Evolutionary conservation across 1,284 basidiomycete genomes (phyloP), one percentile per base, ranked within the genome.

Genomic region (Anthracocystis walkeri): DNA sequence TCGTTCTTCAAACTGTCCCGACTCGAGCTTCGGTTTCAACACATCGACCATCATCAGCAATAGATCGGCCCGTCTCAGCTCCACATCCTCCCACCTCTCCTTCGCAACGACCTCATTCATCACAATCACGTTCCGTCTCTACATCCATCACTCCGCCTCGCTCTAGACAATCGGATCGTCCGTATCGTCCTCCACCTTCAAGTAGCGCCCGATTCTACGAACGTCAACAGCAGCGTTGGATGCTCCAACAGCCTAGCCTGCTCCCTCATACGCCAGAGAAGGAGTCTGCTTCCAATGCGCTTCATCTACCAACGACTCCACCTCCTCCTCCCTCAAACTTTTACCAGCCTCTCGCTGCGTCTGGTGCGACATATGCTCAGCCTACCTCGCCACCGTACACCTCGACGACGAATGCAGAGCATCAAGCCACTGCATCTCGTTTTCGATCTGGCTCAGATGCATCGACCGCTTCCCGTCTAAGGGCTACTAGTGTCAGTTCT

Each of bases 121-220:
- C 50, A 27, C 63, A 44, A 3, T 46, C 25, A 18, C 65, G 53
- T 33, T 27, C 58, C 14, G 61, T 46, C 45, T 76, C 61, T n/a
- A 27, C 50, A 20, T 49, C 62, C 18, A 20, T 29, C 14, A 65
- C 68, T 14, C 59, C 68, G 5, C 68, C 59, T 54, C 49, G 68
- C 11, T 41, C 25, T 7, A 50, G 45, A 55, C 61, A 31, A n/a
- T 31, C 48, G 23, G 71, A 68, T 40, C 61, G 65, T 20, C 65
- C 71, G 2, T 68, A 74, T 44, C 71, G 71, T 31, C 71, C 71
- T 5, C 71, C 71, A 7, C 71, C 71, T 14, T 74, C 71, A 38
- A 74, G 71, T 38, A 74, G 65, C 20, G 71, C 71, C 8, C 64
- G 64, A 18, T 74, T 68, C 48, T 74, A 65, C 7, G 65, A 63